Base-by-base conservation (phyloP, 495 filamentous ascomycete genomes). In the Penicillium fimorum region DNA sequence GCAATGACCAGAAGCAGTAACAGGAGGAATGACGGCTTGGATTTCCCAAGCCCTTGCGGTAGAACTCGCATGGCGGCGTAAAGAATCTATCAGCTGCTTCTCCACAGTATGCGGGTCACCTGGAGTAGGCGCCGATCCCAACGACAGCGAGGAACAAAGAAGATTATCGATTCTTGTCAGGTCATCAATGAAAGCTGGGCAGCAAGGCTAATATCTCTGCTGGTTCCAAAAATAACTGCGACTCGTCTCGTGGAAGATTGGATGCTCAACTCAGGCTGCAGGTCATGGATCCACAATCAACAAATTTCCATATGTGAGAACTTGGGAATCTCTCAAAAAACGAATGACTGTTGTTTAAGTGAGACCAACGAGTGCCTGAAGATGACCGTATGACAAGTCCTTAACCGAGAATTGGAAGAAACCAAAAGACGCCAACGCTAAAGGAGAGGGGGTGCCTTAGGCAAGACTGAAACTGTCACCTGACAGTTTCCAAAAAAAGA, bases 101-200 rank as follows among this genome's bases (percentile, higher is more conserved):
- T 58, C 65, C 65, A 68, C 65, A 63, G 56, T 24, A 35, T 57
- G 55, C 65, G 65, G 65, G 65, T 68, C 65, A 52, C 22, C 56
- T 47, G 60, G 60, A 60, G 50, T 57, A 60, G 45, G 42, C 53
- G 57, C 37, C 54, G 53, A 61, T 64, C 62, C 11, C 33, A 40
- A 30, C 52, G 43, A 58, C 24, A 43, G 49, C 32, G 53, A 56
- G 22, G 7, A 55, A 56, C 32, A 43, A 57, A 33, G 51, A 32
- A 20, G 37, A 53, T 48, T 24, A 25, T 42, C 18, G 17, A 32
- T 30, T 8, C 17, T 12, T 50, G 11, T 24, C 30, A 45, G 30
- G 13, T 35, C 10, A 43, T 37, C 47, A 41, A 38, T 45, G 5
- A 35, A 24, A 4, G 11, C 40, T 37, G 18, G 17, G 3, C 1